Conservation (phyloP, 805 yeast genomes). For the Candida nemodendra region DNA sequence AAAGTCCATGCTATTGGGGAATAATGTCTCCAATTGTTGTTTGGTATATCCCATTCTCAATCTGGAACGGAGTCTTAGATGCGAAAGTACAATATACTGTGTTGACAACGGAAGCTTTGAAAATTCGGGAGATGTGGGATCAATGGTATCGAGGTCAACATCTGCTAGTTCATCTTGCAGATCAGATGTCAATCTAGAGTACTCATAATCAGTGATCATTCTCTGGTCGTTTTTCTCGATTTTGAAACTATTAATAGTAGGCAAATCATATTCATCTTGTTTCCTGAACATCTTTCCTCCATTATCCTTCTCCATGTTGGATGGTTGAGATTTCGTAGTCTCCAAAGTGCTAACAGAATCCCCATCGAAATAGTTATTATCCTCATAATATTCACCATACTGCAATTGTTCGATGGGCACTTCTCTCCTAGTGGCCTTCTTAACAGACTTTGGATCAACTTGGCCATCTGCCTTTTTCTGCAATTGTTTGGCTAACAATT, state of each 20-base stretch:
- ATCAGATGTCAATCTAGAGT: constrained; percentile 56
- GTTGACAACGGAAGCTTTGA: constrained; percentile 74
- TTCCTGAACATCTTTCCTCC: constrained; percentile 40
- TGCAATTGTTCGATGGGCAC: constrained; percentile 25
- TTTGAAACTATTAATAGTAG: constrained; percentile 54
- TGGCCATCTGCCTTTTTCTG: constrained; percentile 49
- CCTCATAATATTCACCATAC: constrained; percentile 38
- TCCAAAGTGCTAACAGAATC: constrained; percentile 6
- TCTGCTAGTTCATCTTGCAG: constrained; percentile 64
- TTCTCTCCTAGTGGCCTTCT: constrained; percentile 10
- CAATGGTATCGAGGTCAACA: constrained; percentile 67
- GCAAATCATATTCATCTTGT: constrained; percentile 85
- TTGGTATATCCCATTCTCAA: constrained; percentile 93
- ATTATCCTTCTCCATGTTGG: constrained; percentile 12
- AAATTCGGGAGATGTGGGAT: constrained; percentile 82
- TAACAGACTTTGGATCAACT: background rate
- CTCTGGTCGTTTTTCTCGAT: constrained; percentile 64
- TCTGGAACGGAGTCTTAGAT: constrained; percentile 78
- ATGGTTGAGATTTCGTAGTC: constrained; percentile 3
- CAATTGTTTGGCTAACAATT: constrained; percentile 74
- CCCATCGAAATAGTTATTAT: constrained; percentile 26
- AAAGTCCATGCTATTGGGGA: constrained; percentile 85
- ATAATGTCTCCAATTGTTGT: constrained; percentile 78
- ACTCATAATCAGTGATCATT: constrained; percentile 70
- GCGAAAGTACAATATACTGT: constrained; percentile 84